Evolutionary conservation across 169 alveolate species (phyloP).

Genomic region (Plasmodium malariae): DNA sequence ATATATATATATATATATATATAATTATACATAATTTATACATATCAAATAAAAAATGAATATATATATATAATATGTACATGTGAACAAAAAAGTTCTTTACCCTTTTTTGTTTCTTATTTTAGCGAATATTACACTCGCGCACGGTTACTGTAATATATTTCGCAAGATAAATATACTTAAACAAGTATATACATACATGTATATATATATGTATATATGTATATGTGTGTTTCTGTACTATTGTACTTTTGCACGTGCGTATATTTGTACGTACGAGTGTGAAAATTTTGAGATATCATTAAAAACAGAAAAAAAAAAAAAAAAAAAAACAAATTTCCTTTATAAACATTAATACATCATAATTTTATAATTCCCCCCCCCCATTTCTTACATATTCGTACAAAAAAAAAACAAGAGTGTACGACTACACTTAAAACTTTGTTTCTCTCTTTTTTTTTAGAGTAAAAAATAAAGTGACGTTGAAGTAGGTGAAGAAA

Average conservation of each 20-base stretch:
- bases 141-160: no score
- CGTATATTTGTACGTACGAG: not conserved
- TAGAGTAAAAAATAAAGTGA: no score
- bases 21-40: not conserved
- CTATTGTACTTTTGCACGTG: not conserved
- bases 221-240: not conserved
- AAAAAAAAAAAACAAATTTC: not conserved
- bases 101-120: no score
- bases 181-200: not conserved
- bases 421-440: not conserved
- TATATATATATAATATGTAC: no score
- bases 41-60: no score
- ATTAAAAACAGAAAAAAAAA: no score
- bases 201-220: not conserved
- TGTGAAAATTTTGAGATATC: no score
- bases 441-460: not conserved
- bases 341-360: no score
- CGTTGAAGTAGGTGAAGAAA: not conserved
- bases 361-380: not conserved
- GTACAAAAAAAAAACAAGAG: not conserved
- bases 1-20: not conserved
- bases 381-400: not conserved
- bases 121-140: no score
- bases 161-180: not conserved
- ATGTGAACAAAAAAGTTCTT: no score